Percentiles rank a stretch among this genome's conserved stretches.
Conservation (phyloP, 352 stramenopile genomes). For the Globisporangium abappressorium region DNA sequence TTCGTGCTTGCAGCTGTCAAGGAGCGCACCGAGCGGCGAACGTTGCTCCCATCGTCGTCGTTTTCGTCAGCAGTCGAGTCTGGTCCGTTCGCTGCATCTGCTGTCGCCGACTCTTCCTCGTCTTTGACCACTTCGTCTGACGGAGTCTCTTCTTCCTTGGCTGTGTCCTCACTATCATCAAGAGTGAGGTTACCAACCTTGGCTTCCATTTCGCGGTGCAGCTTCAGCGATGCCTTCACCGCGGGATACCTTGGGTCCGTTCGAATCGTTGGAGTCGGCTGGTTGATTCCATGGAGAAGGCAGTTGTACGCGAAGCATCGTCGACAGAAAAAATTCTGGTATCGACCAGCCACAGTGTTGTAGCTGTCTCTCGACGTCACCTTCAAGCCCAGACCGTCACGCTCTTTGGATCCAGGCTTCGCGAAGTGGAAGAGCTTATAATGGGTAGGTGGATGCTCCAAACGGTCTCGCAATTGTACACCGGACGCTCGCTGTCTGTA, state of each 20-base stretch:
- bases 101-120: slow-evolving; percentile 8
- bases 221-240: slow-evolving; percentile 41
- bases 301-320: slow-evolving; percentile 80
- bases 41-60: slow-evolving; percentile 13
- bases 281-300: slow-evolving; percentile 56
- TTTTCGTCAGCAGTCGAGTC: slow-evolving; percentile 15
- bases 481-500: slow-evolving; percentile 15
- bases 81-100: slow-evolving; percentile 7
- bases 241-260: slow-evolving; percentile 53
- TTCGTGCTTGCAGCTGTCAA: slow-evolving; percentile 57
- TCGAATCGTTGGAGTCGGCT: slow-evolving; percentile 42
- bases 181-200: neutral
- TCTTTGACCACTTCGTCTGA: slow-evolving; percentile 7
- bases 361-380: neutral
- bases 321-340: slow-evolving; percentile 66
- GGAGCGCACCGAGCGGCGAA: slow-evolving; percentile 40
- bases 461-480: slow-evolving; percentile 21
- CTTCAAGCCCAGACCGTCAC: slow-evolving; percentile 13
- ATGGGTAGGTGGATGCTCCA: slow-evolving; percentile 27
- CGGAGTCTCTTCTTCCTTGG: neutral
- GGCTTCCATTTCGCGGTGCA: slow-evolving; percentile 25
- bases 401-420: slow-evolving; percentile 1
- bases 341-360: slow-evolving; percentile 31
- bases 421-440: slow-evolving; percentile 31
- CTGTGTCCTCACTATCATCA: neutral